These are phyloP conservation scores for Trichoderma pleuroti DNA, from an alignment of 2,329 filamentous ascomycete genomes.

Conservation along the genomic window DNA sequence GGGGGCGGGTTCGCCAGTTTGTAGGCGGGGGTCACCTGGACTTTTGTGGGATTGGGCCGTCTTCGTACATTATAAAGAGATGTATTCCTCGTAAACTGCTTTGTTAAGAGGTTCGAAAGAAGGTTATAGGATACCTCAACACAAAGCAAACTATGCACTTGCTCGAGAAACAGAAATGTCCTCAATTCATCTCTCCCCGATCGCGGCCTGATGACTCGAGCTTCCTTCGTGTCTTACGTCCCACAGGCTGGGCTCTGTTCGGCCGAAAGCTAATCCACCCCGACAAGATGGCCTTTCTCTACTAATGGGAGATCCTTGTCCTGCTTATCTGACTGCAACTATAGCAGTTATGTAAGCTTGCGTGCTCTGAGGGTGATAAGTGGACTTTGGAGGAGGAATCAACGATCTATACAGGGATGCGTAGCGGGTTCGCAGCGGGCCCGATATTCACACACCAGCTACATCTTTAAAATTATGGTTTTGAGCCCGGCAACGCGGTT, in stretches of 20 bases:
- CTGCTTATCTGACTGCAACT: neutral
- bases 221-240: neutral
- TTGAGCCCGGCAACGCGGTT: neutral
- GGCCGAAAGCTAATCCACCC: constrained; percentile 18
- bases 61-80: constrained; percentile 21
- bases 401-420: neutral
- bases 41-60: constrained; percentile 27
- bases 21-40: constrained; percentile 23
- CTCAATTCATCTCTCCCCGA: neutral
- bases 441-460: neutral
- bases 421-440: neutral
- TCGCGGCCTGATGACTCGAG: neutral
- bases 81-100: neutral
- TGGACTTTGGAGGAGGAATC: neutral
- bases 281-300: neutral
- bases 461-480: neutral
- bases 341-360: constrained; percentile 4
- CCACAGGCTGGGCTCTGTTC: neutral
- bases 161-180: neutral
- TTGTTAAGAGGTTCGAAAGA: too few species aligned
- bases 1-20: constrained; percentile 21
- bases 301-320: neutral
- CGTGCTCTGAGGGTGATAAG: neutral
- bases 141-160: neutral
- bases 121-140: neutral